Percentiles rank a stretch among this genome's conserved stretches.
phyloP scores from a whole-genome alignment of 1,139 yeast species.

The Yamadazyma pseudoaaseri region DNA sequence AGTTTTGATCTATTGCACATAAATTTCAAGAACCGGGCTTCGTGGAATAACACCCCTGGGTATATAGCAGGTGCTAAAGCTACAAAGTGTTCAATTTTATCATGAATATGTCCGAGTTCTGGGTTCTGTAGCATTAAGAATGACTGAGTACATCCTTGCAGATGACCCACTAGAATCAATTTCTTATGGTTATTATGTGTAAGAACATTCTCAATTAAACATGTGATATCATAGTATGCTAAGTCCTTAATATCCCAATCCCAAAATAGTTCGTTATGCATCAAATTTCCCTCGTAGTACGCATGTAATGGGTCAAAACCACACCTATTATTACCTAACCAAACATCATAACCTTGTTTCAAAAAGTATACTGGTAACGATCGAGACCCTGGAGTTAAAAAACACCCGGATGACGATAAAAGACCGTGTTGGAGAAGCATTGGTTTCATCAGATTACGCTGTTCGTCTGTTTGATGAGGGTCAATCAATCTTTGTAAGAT shows the following conservation, averaged over 20 bases:
- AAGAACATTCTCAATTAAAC: conserved; percentile 63
- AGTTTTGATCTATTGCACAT: conserved; percentile 41
- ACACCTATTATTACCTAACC: conserved; percentile 92
- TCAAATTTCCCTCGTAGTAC: conserved; percentile 31
- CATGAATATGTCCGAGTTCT: conserved; percentile 30
- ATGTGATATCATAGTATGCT: conserved; percentile 75
- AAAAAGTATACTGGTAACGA: conserved; percentile 68
- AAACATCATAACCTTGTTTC: conserved; percentile 76
- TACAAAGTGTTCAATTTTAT: conserved; percentile 62
- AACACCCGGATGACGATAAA: conserved; percentile 83
- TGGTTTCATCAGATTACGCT: conserved; percentile 47
- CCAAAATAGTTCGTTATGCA: conserved; percentile 60
- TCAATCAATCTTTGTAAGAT: conserved; percentile 63
- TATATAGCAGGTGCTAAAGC: conserved; percentile 89
- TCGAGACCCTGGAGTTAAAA: conserved; percentile 71
- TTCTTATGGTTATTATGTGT: conserved; percentile 39
- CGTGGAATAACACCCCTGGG: conserved; percentile 71
- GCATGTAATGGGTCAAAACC: conserved; percentile 73
- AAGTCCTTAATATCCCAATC: conserved; percentile 85
- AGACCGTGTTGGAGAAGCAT: conserved; percentile 81
- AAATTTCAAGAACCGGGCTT: conserved; percentile 56
- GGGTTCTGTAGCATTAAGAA: conserved; percentile 53
- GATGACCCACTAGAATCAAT: conserved; percentile 73
- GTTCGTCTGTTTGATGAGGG: conserved; percentile 37
- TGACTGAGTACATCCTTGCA: conserved; percentile 91